Base-by-base conservation (phyloP, 2,329 filamentous ascomycete genomes). In the Coniochaeta sp. region DNA sequence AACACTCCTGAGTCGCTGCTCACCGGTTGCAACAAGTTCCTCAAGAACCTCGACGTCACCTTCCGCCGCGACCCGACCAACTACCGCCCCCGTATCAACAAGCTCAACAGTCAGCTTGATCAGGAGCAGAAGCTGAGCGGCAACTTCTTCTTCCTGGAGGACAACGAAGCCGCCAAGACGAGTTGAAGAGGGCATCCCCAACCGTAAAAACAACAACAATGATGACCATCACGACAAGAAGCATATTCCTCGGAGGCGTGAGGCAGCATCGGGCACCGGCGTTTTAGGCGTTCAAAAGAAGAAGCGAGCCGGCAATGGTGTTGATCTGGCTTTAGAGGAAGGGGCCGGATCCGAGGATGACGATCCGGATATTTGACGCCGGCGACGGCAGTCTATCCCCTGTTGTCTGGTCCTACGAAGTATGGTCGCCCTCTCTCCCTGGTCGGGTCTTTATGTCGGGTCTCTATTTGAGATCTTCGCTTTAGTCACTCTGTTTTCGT, bases 101-200 rank as follows among this genome's bases (percentile, higher is more conserved):
- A 99, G 82, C 76, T 83, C 65, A 86, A 91, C 71, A 94, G 88
- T 67, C 94, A 99, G 77, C 82, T 97, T 61, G 94, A 99, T 71
- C 91, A 96, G 70, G 94, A 97, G 68, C 94, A 99, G 80, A 99
- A 99, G 80, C 62, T 91, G 64, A 74, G 73, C 58, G 95, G 95
- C 62, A 97, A 97, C 75, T 99, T 87, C 85, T 96, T 96, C 86
- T 97, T 97, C 87, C 71, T 97, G 70, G 92, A 97, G 70, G 91
- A 96, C 65, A 66, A 65, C 53, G 64, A 67, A 38, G 72, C 80
- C 50, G 71, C 80, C 50, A 75, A 79, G 66, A 74, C 71, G 66
- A 76, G 72, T 72, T 78, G 74, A 82, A 89, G 76, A 81, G 77
- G 79, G 77, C 78, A 68, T 78, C 67, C 69, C 73, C 62, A 66